Evolutionary conservation across 257 asterid species (phyloP), one percentile per base, ranked within the genome.

Genomic region (Orobanche coerulescens): DNA sequence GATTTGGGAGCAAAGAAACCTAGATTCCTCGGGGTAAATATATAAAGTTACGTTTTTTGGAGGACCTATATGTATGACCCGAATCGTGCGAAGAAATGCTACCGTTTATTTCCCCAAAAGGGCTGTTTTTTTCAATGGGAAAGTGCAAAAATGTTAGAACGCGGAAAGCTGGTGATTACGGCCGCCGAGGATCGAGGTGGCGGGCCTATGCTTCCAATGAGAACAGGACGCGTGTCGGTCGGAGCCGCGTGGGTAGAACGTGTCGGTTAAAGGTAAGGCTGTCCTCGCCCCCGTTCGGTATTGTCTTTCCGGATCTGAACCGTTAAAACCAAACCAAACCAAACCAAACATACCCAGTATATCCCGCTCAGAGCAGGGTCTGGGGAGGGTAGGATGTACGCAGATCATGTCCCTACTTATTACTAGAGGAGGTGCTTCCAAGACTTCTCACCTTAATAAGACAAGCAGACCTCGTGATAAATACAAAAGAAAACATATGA

Each of bases 1-100:
- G 62, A 65, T 53, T n/a, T 61, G 31, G 59, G 68, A 22, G 66
- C 73, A 6, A 71, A 66, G 71, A 43, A 61, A 60, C 53, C 66
- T 58, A 39, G 74, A 50, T 68, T 24, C 58, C 2, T 46, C 55
- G 33, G 46, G 54, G 47, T 20, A 30, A 50, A 36, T 61, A 23
- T 30, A 7, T n/a, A n/a, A 8, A 40, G 15, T 10, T 51, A 34
- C 14, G 7, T 34, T 14, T n/a, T 44, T 44, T 15, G 51, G 4
- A 1, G 14, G n/a, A n/a, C n/a, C n/a, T n/a, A n/a, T 8, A 44
- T 2, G 62, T 16, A 20, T 8, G 14, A 37, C 0, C 6, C 71
- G 62, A n/a, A 40, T 23, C 31, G 33, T 2, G 48, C 42, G 28
- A 11, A 13, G n/a, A 28, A 73, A 68, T 58, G 59, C 13, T 0